Conservation (phyloP, 495 filamentous ascomycete species). For the Neurospora hispaniola region DNA sequence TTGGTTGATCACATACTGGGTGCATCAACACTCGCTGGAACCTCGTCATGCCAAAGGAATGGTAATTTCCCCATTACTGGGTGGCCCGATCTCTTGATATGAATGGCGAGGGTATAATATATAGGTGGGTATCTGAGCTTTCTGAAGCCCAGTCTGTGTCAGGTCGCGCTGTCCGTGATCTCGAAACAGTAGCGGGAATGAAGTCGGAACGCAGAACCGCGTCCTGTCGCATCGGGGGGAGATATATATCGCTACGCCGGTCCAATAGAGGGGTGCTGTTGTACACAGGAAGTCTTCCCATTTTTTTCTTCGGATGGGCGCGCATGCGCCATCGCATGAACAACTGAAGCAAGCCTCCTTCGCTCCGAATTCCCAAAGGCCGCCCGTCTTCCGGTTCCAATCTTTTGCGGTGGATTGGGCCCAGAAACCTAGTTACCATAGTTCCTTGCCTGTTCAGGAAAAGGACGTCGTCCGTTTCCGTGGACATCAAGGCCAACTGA, state of each 20-base stretch:
- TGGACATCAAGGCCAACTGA: neutral
- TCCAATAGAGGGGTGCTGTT: neutral
- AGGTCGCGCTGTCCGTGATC: neutral
- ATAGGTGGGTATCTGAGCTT: neutral
- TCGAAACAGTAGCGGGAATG: neutral
- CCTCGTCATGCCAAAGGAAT: neutral
- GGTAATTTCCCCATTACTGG: neutral
- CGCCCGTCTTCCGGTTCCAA: neutral
- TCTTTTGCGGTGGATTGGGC: neutral
- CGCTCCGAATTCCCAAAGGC: neutral
- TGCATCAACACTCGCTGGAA: neutral
- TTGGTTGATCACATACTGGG: neutral
- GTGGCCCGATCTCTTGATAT: neutral
- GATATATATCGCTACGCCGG: neutral
- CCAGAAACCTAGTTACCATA: neutral
- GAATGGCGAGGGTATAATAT: neutral
- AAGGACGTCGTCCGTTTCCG: neutral
- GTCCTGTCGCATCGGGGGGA: neutral
- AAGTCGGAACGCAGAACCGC: neutral
- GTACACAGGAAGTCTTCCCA: neutral
- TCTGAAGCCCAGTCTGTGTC: neutral
- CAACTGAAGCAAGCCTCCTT: neutral
- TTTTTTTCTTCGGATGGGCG: neutral
- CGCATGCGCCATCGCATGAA: neutral
- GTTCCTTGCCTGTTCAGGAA: neutral